A percentile compares a stretch with the other conserved stretches of the same genome.
phyloP scores from a whole-genome alignment of 257 asterid genomes.

The Solanum pinnatisectum region DNA sequence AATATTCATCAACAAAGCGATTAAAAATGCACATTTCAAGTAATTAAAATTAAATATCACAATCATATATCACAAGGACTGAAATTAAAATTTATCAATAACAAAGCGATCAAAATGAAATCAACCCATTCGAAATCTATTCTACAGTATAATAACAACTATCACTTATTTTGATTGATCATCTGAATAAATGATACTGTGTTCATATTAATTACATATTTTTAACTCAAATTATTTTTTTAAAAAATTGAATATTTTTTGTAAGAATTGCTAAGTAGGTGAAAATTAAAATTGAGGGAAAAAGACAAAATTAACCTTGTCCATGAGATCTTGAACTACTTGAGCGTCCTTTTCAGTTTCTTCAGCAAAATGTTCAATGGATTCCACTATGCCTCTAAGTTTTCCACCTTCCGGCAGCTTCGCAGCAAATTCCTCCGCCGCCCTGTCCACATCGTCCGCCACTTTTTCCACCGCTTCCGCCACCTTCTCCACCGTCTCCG shows the following conservation, averaged over 20 bases:
- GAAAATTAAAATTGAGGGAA: neutral
- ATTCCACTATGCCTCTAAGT: constrained; percentile 23
- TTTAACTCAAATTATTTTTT: too few relatives aligned
- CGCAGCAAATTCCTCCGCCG: constrained; percentile 41
- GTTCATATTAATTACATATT: too few relatives aligned
- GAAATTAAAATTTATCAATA: neutral
- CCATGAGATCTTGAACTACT: constrained; percentile 37
- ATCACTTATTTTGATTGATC: too few relatives aligned
- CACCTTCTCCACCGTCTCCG: constrained; percentile 47
- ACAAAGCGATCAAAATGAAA: neutral
- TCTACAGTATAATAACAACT: too few relatives aligned
- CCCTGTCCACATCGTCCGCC: constrained; percentile 47
- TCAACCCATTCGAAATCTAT: neutral
- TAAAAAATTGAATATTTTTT: too few relatives aligned
- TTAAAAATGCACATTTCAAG: neutral
- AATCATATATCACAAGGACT: neutral
- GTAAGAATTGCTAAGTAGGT: neutral
- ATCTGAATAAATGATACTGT: too few relatives aligned
- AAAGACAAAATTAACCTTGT: constrained; percentile 30
- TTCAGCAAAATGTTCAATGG: constrained; percentile 48
- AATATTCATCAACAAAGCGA: neutral
- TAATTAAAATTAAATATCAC: neutral
- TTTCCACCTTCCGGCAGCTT: constrained; percentile 40
- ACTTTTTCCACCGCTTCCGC: constrained; percentile 46
- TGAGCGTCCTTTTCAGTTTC: constrained; percentile 38